These are phyloP conservation scores for Eutrema japonicum DNA, from an alignment of 345 rosid genomes.

Conservation along the genomic window DNA sequence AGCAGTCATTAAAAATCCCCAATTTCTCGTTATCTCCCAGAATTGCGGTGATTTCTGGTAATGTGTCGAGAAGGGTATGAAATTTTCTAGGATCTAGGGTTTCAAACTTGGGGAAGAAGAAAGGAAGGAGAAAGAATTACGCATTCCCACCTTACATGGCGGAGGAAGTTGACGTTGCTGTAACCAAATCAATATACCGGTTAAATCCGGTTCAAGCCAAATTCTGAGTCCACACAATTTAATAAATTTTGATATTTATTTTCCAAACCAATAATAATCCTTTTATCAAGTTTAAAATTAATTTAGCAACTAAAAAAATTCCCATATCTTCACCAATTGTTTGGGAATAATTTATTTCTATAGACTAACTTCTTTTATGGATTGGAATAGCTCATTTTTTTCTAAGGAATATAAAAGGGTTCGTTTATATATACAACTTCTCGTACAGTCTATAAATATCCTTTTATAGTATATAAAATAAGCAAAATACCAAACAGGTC, in stretches of 20 bases:
- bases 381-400: neutral
- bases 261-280: too few species aligned
- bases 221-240: too few species aligned
- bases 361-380: neutral
- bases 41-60: neutral
- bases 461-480: neutral
- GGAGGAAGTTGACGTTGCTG: neutral
- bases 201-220: neutral
- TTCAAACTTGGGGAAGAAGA: slow-evolving; percentile 28
- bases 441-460: slow-evolving; percentile 2
- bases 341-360: too few species aligned
- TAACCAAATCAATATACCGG: neutral
- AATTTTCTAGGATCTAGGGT: slow-evolving; percentile 21
- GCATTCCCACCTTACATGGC: slow-evolving; percentile 9
- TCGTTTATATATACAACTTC: neutral
- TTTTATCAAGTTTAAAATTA: too few species aligned
- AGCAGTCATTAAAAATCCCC: neutral
- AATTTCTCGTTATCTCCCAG: neutral
- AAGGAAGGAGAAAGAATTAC: neutral
- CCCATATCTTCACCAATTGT: too few species aligned
- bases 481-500: neutral
- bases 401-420: neutral
- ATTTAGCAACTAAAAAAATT: too few species aligned
- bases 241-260: too few species aligned
- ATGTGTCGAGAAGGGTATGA: neutral